These are phyloP conservation scores for Gnaphalium uliginosum DNA, from an alignment of 129 eudicot species.

Conservation along the genomic window DNA sequence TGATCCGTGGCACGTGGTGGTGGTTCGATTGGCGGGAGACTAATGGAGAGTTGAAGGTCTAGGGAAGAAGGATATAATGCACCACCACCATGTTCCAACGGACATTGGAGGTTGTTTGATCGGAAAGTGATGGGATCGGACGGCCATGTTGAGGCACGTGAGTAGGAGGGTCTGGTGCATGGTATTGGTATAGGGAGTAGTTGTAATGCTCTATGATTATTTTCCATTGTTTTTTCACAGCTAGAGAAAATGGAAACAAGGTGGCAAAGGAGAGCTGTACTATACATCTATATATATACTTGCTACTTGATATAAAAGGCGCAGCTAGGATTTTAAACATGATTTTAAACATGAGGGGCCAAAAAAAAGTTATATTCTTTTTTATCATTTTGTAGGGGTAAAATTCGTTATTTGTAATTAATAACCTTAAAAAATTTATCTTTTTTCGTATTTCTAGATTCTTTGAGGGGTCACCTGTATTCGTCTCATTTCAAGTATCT, in stretches of 20 bases:
- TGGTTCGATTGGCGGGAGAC: conserved; percentile 37
- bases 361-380: too few species aligned
- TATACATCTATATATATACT: conserved; percentile 22
- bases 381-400: too few species aligned
- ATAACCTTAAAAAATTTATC: too few species aligned
- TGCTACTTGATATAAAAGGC: too few species aligned
- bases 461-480: too few species aligned
- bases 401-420: too few species aligned
- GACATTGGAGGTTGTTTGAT: conserved; percentile 16
- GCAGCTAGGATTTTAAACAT: too few species aligned
- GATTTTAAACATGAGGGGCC: too few species aligned
- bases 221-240: background rate
- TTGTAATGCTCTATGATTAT: conserved; percentile 54
- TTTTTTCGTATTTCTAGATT: too few species aligned
- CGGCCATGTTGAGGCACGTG: conserved; percentile 35
- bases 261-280: conserved; percentile 5
- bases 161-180: conserved; percentile 36
- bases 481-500: too few species aligned
- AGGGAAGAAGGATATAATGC: conserved; percentile 43
- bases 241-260: conserved; percentile 5
- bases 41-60: conserved; percentile 78
- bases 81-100: background rate
- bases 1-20: conserved; percentile 38
- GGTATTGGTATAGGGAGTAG: conserved; percentile 69
- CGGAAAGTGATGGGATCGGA: conserved; percentile 36